Evolutionary conservation across 345 rosid genomes (phyloP), one percentile per base, ranked within the genome.

Genomic region (Clausena lansium): DNA sequence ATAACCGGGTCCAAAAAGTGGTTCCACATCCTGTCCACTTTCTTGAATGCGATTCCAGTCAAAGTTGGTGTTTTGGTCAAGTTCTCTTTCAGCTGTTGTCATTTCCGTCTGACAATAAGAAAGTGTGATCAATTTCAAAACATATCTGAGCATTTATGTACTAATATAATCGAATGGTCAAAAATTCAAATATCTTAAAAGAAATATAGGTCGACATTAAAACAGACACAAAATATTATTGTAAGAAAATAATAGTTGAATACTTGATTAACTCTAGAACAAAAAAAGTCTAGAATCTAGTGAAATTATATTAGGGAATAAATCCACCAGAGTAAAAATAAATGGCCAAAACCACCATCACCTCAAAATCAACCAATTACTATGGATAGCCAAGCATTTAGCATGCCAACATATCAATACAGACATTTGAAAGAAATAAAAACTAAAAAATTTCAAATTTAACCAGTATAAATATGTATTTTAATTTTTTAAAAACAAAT

Each of bases 31-130:
- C 82, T 89, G 88, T 50, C 98, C 99, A 87, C 98, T 97, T 88
- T 97, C 99, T 89, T 94, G 98, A 77, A 97, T 97, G 70, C 98
- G 97, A 78, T 93, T 93, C 99, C 99, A 97, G 81, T 97, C 98
- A 84, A 89, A 94, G 84, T 94, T 94, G 67, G 95, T 88, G 80
- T 97, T 97, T 79, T 97, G 98, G 88, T 97, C 98, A 84, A 97
- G 94, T 90, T 97, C 99, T 85, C 90, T 91, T 83, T 97, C 99
- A n/a, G 99, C 98, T 70, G 99, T 97, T 73, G 99, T 97, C 98
- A 97, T 92, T 88, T 97, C 98, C 72, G 98, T 97, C 98, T 97
- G 87, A 52, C 68, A 76, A 82, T 27, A 76, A 74, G 27, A 24
- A 67, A 35, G 41, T 70, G 52, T 76, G 45, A 47, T 66, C 69